phyloP scores from a whole-genome alignment of 306 rosid genomes.

The Cyamopsis tetragonoloba region DNA sequence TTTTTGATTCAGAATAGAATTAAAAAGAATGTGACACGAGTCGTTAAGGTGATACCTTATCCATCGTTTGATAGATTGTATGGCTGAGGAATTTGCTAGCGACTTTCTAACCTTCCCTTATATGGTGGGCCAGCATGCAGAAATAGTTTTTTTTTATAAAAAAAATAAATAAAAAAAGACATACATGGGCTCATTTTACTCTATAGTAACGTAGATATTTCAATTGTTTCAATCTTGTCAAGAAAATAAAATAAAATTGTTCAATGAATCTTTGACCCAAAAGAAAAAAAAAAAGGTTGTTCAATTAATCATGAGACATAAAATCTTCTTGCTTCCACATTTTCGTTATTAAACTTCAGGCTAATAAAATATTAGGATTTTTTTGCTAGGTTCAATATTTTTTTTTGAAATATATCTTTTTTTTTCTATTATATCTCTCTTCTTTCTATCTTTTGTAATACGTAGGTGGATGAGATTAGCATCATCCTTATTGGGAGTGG shows the following conservation, averaged over 20 bases:
- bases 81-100: conserved; percentile 36
- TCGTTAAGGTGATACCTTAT: conserved; percentile 38
- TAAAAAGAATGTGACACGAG: conserved; percentile 19
- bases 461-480: no score
- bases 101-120: conserved; percentile 27
- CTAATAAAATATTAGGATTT: background rate
- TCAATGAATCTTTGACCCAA: no score
- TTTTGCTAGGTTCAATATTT: background rate
- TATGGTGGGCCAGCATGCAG: conserved; percentile 43
- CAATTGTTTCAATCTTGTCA: background rate
- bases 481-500: no score
- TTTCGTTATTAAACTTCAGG: background rate
- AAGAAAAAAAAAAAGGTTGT: no score
- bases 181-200: conserved; percentile 1
- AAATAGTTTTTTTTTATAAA: no score
- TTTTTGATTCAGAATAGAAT: background rate
- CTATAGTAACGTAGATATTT: background rate
- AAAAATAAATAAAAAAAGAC: no score
- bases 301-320: background rate
- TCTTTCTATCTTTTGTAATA: background rate
- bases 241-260: no score
- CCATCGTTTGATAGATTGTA: conserved; percentile 32
- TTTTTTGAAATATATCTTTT: background rate
- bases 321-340: background rate
- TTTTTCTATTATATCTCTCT: no score